A percentile compares a stretch with the other conserved stretches of the same genome.
phyloP scores from a whole-genome alignment of 768 basidiomycete genomes.

The Kwoniella bestiolae region DNA sequence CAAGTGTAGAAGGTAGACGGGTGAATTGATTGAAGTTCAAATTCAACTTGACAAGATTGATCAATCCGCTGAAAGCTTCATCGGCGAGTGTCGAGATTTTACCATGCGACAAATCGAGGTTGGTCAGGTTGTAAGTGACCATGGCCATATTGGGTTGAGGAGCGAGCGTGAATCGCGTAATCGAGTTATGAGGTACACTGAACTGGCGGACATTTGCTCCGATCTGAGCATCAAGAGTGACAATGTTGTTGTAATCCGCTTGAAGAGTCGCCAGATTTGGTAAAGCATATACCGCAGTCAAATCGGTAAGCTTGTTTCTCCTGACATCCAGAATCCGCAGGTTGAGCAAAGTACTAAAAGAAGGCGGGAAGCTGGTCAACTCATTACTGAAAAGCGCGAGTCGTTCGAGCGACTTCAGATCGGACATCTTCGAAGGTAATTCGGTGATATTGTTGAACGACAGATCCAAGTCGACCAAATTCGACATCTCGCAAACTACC shows the following conservation, averaged over 20 bases:
- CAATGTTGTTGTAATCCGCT: conserved; percentile 82
- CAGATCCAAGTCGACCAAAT: conserved; percentile 82
- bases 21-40: conserved; percentile 87
- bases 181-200: conserved; percentile 84
- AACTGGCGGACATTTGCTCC: conserved; percentile 70
- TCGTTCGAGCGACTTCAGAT: conserved; percentile 69
- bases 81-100: conserved; percentile 85
- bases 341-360: conserved; percentile 65
- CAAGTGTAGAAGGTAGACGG: conserved; percentile 79
- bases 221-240: conserved; percentile 76
- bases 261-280: conserved; percentile 70
- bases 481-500: conserved; percentile 72
- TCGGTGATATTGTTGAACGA: conserved; percentile 89
- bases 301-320: conserved; percentile 78
- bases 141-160: conserved; percentile 61
- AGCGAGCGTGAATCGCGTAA: conserved; percentile 61
- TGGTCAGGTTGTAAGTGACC: conserved; percentile 67
- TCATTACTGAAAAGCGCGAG: conserved; percentile 86
- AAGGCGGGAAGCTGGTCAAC: conserved; percentile 71
- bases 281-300: conserved; percentile 70
- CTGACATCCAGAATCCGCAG: conserved; percentile 80
- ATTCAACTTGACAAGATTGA: conserved; percentile 70
- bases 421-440: conserved; percentile 78
- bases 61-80: conserved; percentile 69
- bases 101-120: conserved; percentile 81